Evolutionary conservation across 176 grass and related monocot species (phyloP).

Genomic region (Pontederia paniculata): DNA sequence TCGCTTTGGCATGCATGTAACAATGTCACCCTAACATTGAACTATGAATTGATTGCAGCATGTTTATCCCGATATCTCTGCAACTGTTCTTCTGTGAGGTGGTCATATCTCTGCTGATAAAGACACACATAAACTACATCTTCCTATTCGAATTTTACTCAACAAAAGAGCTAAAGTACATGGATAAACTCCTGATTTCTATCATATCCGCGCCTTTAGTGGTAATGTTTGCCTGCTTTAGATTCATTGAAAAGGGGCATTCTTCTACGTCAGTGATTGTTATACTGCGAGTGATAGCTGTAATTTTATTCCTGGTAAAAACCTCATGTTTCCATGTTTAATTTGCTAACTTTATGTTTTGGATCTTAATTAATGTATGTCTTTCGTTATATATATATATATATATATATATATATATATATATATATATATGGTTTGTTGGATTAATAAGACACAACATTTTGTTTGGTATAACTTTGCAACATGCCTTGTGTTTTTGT

Average conservation of each 20-base stretch:
- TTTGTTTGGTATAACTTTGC: neutral
- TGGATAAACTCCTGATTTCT: slow-evolving; percentile 64
- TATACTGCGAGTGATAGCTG: slow-evolving; percentile 90
- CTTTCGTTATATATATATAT: no score
- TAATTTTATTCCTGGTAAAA: slow-evolving; percentile 67
- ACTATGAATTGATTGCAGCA: slow-evolving; percentile 28
- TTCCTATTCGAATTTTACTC: slow-evolving; percentile 91
- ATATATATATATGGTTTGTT: neutral
- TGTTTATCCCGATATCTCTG: slow-evolving; percentile 90
- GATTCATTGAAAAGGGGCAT: slow-evolving; percentile 45
- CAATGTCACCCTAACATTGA: neutral
- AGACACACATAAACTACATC: slow-evolving; percentile 73
- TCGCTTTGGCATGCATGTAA: neutral
- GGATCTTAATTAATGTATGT: no score
- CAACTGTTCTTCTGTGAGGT: slow-evolving; percentile 86
- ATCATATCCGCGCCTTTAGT: slow-evolving; percentile 55
- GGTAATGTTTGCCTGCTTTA: slow-evolving; percentile 71
- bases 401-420: no score
- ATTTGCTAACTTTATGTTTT: neutral
- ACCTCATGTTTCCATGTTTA: neutral
- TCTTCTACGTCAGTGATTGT: slow-evolving; percentile 53
- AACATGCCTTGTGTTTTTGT: slow-evolving; percentile 20
- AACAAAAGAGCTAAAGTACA: slow-evolving; percentile 79
- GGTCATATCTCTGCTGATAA: slow-evolving; percentile 94
- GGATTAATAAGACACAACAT: neutral